phyloP scores from a whole-genome alignment of 2,329 filamentous ascomycete genomes.

The Akanthomyces lecanii region DNA sequence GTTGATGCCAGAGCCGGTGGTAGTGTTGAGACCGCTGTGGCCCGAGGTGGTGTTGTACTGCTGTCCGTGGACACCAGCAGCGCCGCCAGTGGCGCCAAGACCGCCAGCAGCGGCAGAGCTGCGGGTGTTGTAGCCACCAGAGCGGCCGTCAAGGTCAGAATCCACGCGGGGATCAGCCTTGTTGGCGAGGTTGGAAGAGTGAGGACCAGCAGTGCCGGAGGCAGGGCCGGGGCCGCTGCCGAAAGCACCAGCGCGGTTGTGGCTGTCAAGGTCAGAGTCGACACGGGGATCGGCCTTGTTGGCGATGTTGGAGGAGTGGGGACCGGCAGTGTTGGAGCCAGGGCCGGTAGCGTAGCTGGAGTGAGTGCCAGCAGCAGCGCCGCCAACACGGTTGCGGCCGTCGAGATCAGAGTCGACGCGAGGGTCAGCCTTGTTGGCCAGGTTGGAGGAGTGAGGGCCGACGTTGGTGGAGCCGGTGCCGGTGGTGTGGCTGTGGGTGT shows the following conservation, averaged over 20 bases:
- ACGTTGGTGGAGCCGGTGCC: conserved; percentile 23
- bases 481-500: conserved; percentile 18
- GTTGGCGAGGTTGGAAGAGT: conserved; percentile 41
- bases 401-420: conserved; percentile 49
- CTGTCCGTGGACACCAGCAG: conserved; percentile 35
- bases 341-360: conserved; percentile 20
- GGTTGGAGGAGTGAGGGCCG: conserved; percentile 40
- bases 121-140: conserved; percentile 16
- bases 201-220: conserved; percentile 33
- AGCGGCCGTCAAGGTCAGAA: conserved; percentile 41
- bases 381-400: conserved; percentile 25
- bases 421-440: conserved; percentile 47
- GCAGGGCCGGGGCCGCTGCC: conserved; percentile 20
- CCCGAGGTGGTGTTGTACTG: conserved; percentile 22
- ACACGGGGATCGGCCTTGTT: conserved; percentile 50
- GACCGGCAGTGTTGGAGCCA: conserved; percentile 28
- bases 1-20: background rate
- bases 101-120: conserved; percentile 20
- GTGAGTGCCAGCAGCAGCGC: background rate
- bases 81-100: conserved; percentile 7
- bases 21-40: conserved; percentile 21
- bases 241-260: conserved; percentile 20
- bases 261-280: conserved; percentile 45
- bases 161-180: conserved; percentile 49
- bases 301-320: conserved; percentile 38